phyloP scores from a whole-genome alignment of 2,329 filamentous ascomycete species.

The Aspergillus brunneoviolaceus region DNA sequence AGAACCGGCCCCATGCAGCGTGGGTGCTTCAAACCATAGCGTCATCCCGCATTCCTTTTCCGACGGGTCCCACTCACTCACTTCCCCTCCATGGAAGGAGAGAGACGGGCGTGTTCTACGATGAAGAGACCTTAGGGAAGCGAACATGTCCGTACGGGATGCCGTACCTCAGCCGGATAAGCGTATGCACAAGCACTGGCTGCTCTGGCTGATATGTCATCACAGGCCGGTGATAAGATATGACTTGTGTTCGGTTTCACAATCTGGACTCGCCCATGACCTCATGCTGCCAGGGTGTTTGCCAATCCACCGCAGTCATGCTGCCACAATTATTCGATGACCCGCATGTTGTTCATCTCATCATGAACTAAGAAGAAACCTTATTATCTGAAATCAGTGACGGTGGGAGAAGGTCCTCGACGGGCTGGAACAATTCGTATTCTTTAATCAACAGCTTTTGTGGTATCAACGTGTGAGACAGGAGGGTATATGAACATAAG shows the following conservation, averaged over 20 bases:
- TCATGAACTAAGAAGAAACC: not conserved
- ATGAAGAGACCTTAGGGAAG: not conserved
- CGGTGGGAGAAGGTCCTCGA: not conserved
- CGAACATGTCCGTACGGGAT: not conserved
- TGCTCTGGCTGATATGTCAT: not conserved
- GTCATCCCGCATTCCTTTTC: slow-evolving; percentile 8
- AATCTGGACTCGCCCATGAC: not conserved
- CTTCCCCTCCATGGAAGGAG: not conserved
- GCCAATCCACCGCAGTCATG: not conserved
- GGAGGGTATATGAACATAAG: slow-evolving; percentile 16
- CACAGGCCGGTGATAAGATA: not conserved
- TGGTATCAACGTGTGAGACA: slow-evolving; percentile 2
- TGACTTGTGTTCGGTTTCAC: not conserved
- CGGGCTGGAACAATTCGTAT: not conserved
- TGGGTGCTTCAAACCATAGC: slow-evolving; percentile 2
- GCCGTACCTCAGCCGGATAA: not conserved
- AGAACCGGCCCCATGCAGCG: not conserved
- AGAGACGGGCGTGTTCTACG: not conserved
- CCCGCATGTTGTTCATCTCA: not conserved
- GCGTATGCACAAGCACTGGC: not conserved
- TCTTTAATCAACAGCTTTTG: not conserved
- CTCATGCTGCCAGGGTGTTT: not conserved
- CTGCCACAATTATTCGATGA: not conserved
- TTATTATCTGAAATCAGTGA: not conserved
- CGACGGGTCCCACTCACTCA: not conserved